Evolutionary conservation across 2,329 filamentous ascomycete genomes (phyloP).

Genomic region (Drechmeria coniospora): DNA sequence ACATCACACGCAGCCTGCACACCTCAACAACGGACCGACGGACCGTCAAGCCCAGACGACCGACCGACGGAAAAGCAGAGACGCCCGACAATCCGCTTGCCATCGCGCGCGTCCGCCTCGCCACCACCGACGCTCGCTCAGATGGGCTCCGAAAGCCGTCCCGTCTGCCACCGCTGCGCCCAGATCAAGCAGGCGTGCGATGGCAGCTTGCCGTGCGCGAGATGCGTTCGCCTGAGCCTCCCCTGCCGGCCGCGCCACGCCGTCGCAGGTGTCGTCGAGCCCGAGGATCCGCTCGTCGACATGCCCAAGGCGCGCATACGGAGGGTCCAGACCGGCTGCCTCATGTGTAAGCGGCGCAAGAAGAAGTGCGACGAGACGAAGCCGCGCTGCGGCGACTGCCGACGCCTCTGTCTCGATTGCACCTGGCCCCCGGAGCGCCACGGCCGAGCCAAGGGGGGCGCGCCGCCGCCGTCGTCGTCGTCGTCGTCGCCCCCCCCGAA

Average conservation of each 20-base stretch:
- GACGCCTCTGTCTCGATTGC: conserved; percentile 18
- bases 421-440: conserved; percentile 13
- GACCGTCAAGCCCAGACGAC: too few species aligned
- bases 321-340: conserved; percentile 23
- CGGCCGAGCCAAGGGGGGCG: conserved; percentile 5
- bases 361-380: conserved; percentile 32
- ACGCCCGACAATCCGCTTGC: too few species aligned
- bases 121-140: background rate
- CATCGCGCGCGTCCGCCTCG: background rate
- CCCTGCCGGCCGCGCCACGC: conserved; percentile 14
- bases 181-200: conserved; percentile 22
- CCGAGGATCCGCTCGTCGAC: conserved; percentile 6
- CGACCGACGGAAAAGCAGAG: too few species aligned
- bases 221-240: conserved; percentile 17
- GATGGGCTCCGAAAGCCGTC: conserved; percentile 14
- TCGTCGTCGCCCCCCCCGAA: background rate
- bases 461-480: conserved; percentile 4
- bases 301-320: conserved; percentile 17
- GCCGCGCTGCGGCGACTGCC: conserved; percentile 24
- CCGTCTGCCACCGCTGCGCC: conserved; percentile 19
- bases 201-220: conserved; percentile 16
- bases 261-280: conserved; percentile 3
- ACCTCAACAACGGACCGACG: background rate
- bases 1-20: background rate
- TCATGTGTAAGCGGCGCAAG: conserved; percentile 29